Base-by-base conservation (phyloP, 495 filamentous ascomycete species). In the Penicillium psychrofluorescens region DNA sequence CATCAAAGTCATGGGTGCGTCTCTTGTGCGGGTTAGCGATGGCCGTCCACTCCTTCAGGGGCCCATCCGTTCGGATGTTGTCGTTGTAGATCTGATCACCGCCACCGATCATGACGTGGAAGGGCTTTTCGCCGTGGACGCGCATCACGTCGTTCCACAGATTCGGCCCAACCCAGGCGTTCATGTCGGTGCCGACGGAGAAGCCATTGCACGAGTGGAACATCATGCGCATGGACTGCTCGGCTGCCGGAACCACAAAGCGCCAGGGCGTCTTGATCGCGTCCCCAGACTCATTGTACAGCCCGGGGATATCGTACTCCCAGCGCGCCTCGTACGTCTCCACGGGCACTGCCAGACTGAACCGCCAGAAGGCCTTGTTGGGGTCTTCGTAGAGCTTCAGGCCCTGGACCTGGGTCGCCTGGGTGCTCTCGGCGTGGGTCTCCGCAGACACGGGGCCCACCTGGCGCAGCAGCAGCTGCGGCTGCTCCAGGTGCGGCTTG, bases 201-300 rank as follows among this genome's bases (percentile, higher is more conserved):
- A 97, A 95, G 38, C 91, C 91, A 67, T 95, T 97, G 67, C 90
- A 95, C 27, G 88, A 95, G 66, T 95, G 84, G 67, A 97, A 95
- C 75, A 95, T 88, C 46, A 95, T 85, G 49, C 90, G 80, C 90
- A 97, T 95, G 15, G 85, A 90, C 63, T 95, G 82, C 27, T 79
- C 67, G 38, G 70, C 67, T 3, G 88, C 85, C 2, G 91, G 91
- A 11, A 95, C 77, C 40, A 76, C 84, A 62, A 95, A 95, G 45
- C 61, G 54, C 65, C 67, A 71, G 13, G 65, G 57, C 6, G 62
- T 49, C 30, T 68, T 62, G 31, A 62, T 67, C 39, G 65, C 54
- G 13, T 59, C 68, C 29, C 57, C 66, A 1, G 56, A 63, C 33
- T 57, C 62, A 50, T 66, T 61, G 37, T 44, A 58, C 8, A 74